Base-by-base conservation (phyloP, 2,329 filamentous ascomycete species). In the Fusarium nisikadoi region DNA sequence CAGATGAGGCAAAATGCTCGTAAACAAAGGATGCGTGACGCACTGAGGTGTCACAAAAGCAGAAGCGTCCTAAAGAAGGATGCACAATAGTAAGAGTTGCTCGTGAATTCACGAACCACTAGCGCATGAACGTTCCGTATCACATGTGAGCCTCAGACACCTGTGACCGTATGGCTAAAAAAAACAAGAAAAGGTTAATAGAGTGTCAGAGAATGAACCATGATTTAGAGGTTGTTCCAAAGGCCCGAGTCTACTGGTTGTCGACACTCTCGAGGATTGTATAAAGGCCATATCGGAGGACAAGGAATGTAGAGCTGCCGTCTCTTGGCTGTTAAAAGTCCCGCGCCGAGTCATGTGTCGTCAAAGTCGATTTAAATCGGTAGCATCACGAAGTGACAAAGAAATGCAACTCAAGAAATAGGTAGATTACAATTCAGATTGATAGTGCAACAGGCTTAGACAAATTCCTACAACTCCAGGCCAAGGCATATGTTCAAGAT, bases 401-500 rank as follows among this genome's bases (percentile, higher is more conserved):
- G 23, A 52, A 36, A 39, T n/a, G 23, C 16, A 53, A 25, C 9
- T 39, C 33, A 27, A 39, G 33, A 38, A 8, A 53, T 27, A n/a
- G 19, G 39, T 27, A n/a, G 19, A 27, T 27, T 27, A 27, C 7
- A 52, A 52, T 23, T 53, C n/a, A 41, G 17, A 39, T 42, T 46
- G 13, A 31, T 19, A 45, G 45, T 52, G 20, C 46, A 38, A 50
- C 38, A 45, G 41, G 41, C 31, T 47, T 49, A 36, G 33, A 50
- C 45, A 36, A 57, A 52, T 41, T 27, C 53, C 59, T 27, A 35
- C 42, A 49, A 57, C 57, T 56, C 67, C 59, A 71, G 31, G 23
- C 53, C 61, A 65, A 53, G 29, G 41, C 45, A 64, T 31, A 39
- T 69, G 57, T 57, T 69, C 27, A 41, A 57, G 17, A 47, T 39